phyloP scores from a whole-genome alignment of 1,284 basidiomycete genomes.

The Sphagnurus paluster region DNA sequence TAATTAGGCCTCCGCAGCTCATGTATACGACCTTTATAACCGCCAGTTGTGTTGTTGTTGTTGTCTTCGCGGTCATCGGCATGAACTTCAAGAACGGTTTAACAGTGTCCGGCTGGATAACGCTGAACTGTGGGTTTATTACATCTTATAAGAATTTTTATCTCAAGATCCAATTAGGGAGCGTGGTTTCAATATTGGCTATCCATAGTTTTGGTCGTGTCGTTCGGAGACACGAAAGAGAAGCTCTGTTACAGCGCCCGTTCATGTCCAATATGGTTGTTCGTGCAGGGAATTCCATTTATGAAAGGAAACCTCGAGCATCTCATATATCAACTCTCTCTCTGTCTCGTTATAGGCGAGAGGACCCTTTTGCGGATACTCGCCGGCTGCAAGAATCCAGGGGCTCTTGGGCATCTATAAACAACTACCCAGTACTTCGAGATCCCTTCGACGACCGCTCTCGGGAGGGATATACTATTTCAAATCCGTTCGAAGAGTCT shows the following conservation, averaged over 20 bases:
- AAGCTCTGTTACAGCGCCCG: conserved; percentile 53
- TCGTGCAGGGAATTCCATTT: conserved; percentile 4
- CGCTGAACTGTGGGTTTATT: conserved; percentile 50
- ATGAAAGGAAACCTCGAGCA: conserved; percentile 7
- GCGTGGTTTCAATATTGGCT: conserved; percentile 54
- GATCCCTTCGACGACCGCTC: conserved; percentile 7
- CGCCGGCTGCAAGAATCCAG: conserved; percentile 22
- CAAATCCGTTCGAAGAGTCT: conserved; percentile 5
- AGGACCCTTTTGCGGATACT: conserved; percentile 34
- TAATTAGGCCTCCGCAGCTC: conserved; percentile 36
- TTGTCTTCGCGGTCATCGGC: conserved; percentile 52
- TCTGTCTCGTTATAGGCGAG: conserved; percentile 6
- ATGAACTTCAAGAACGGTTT: conserved; percentile 45
- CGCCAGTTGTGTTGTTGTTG: conserved; percentile 47
- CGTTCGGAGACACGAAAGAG: conserved; percentile 61
- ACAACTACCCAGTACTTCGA: conserved; percentile 6
- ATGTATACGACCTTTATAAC: conserved; percentile 59
- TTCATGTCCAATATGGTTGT: conserved; percentile 34
- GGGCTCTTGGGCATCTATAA: conserved; percentile 19
- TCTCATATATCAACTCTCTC: conserved; percentile 4
- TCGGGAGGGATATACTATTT: neutral
- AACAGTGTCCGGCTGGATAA: conserved; percentile 52
- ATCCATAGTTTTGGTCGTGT: conserved; percentile 65
- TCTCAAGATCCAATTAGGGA: conserved; percentile 39
- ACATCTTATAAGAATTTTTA: neutral